These are phyloP conservation scores for Phytophthora foliorum DNA, from an alignment of 352 stramenopile species.

Conservation along the genomic window DNA sequence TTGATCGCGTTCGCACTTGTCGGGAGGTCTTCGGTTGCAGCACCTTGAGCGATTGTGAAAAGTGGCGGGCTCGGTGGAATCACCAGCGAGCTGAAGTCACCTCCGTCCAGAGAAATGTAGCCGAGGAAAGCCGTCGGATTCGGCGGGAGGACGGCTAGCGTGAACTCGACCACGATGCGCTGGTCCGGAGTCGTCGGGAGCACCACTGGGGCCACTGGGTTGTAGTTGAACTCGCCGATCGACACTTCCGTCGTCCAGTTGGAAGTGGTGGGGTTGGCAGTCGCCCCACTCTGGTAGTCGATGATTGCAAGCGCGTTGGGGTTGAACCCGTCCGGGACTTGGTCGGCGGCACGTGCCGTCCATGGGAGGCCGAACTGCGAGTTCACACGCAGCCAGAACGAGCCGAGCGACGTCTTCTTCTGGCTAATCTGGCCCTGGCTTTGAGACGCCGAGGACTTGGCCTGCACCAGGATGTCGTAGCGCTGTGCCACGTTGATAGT, in stretches of 20 bases:
- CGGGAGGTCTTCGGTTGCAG: constrained; percentile 39
- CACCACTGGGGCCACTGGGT: constrained; percentile 16
- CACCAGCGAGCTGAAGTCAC: constrained; percentile 36
- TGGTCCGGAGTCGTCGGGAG: constrained; percentile 36
- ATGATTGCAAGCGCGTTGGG: constrained; percentile 48
- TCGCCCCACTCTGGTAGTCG: constrained; percentile 36
- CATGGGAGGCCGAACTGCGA: constrained; percentile 40
- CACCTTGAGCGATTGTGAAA: constrained; percentile 44
- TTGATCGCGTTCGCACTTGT: constrained; percentile 38
- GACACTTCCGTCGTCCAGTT: constrained; percentile 35
- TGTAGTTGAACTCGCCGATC: constrained; percentile 52
- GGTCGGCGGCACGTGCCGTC: constrained; percentile 34
- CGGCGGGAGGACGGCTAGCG: constrained; percentile 17
- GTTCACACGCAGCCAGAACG: constrained; percentile 45
- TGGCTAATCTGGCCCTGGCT: constrained; percentile 21
- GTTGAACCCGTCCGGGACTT: constrained; percentile 48
- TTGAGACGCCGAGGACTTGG: constrained; percentile 35
- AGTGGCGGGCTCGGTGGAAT: constrained; percentile 41
- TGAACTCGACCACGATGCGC: constrained; percentile 47
- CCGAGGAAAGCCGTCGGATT: constrained; percentile 39
- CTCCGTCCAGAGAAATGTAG: constrained; percentile 40
- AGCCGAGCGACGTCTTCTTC: constrained; percentile 20
- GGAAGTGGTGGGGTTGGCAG: constrained; percentile 34
- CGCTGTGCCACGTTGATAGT: constrained; percentile 49
- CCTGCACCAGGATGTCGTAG: constrained; percentile 48